Evolutionary conservation across 495 filamentous ascomycete genomes (phyloP), one percentile per base, ranked within the genome.

Genomic region (Neurospora sp.): DNA sequence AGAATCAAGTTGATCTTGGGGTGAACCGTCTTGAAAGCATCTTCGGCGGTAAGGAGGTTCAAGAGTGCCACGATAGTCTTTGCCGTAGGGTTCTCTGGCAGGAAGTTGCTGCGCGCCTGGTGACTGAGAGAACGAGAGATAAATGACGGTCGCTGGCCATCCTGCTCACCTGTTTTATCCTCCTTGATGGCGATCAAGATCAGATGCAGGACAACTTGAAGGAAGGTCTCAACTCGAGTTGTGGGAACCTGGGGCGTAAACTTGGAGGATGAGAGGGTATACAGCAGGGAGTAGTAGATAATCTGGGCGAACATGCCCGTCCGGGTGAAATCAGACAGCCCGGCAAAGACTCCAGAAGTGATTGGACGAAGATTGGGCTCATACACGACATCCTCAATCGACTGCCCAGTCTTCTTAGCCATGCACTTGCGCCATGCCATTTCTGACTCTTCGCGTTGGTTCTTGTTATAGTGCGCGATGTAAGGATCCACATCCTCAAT

Each of bases 381-480:
- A 79, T 92, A 97, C n/a, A 98, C 94, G 75, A 98, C 90, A 54
- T 99, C 95, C 17, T 91, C 87, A 9, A 87, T 83, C 54, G 90
- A 85, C 77, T 93, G 92, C 2, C 96, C 94, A 0, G 91, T 94
- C 83, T 92, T 92, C 83, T 96, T 95, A 10, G 93, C 91, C 83
- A 94, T 89, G 87, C 93, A 91, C 70, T 90, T 91, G 72, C 89
- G 92, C 81, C 94, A 97, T 21, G 92, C 91, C 71, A 86, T 91
- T 83, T 99, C 96, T 0, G 94, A 92, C 79, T 99, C 96, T 77
- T 99, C 96, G 36, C 96, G 91, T 81, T 98, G 96, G 79, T 98
- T 98, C 81, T 97, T 96, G 75, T 89, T 94, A 82, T 96, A 99
- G 76, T 98, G 93, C 17, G 94, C 91, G 76, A 93, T 93, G 78